Evolutionary conservation across 2,329 filamentous ascomycete species (phyloP).

Genomic region (Hypoxylon sp.): DNA sequence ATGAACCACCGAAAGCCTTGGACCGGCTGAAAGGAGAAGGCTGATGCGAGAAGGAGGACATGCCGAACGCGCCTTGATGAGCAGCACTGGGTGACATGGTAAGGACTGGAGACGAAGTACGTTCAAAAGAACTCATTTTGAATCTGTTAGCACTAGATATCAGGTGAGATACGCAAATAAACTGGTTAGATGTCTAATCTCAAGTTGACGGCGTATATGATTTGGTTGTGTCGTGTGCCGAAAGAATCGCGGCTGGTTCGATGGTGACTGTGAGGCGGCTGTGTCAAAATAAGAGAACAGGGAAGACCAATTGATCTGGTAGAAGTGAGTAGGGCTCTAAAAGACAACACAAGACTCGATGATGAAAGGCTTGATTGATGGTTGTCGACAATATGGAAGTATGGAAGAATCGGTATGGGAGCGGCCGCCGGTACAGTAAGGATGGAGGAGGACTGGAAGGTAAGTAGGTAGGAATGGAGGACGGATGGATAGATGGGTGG

Average conservation of each 20-base stretch:
- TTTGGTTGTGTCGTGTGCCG: conserved; percentile 38
- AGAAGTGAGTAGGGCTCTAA: conserved; percentile 46
- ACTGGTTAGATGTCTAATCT: conserved; percentile 48
- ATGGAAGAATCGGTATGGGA: conserved; percentile 25
- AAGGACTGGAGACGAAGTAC: conserved; percentile 57
- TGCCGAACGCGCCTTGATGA: conserved; percentile 60
- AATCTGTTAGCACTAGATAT: conserved; percentile 52
- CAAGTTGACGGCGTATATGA: conserved; percentile 16
- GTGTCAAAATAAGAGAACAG: conserved; percentile 26
- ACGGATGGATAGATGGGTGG: conserved; percentile 15
- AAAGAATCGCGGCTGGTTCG: conserved; percentile 29
- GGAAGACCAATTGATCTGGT: conserved; percentile 46
- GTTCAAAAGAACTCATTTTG: conserved; percentile 57
- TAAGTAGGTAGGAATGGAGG: conserved; percentile 18
- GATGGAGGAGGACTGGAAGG: conserved; percentile 22
- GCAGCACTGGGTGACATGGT: conserved; percentile 62
- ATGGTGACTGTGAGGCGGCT: conserved; percentile 23
- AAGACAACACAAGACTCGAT: conserved; percentile 32
- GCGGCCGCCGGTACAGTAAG: conserved; percentile 31
- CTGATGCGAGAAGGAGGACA: conserved; percentile 59
- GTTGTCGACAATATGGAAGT: conserved; percentile 19
- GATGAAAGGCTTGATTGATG: conserved; percentile 16
- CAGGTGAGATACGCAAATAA: conserved; percentile 51
- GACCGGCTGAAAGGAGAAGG: conserved; percentile 52
- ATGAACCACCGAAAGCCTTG: conserved; percentile 55